Evolutionary conservation across 2,329 filamentous ascomycete genomes (phyloP).

Genomic region (Epichloe bromicola): DNA sequence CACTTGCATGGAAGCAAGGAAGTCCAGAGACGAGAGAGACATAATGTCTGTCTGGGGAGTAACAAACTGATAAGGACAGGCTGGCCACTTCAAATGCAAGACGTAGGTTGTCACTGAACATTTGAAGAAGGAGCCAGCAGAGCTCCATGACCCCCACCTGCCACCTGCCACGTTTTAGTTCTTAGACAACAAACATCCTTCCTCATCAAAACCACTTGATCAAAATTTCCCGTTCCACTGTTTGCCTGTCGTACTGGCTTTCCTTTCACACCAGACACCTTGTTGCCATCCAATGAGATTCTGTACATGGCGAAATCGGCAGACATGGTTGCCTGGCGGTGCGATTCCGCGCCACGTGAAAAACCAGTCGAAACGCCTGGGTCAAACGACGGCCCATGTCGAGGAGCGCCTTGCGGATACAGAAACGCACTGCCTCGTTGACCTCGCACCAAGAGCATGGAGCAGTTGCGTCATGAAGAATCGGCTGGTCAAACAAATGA

Average conservation of each 20-base stretch:
- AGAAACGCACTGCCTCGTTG: background rate
- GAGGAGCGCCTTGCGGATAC: background rate
- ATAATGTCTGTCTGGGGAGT: too few relatives aligned
- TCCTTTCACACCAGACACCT: background rate
- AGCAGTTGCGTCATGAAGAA: constrained; percentile 5
- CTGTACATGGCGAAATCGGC: background rate
- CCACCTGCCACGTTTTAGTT: too few relatives aligned
- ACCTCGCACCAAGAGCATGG: background rate
- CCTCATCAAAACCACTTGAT: background rate
- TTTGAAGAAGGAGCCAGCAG: too few relatives aligned
- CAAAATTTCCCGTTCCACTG: background rate
- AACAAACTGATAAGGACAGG: too few relatives aligned
- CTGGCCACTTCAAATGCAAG: too few relatives aligned
- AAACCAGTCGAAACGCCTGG: constrained; percentile 1
- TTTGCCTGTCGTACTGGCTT: background rate
- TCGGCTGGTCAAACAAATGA: background rate
- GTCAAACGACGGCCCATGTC: background rate
- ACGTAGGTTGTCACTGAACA: too few relatives aligned
- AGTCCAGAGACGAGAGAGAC: too few relatives aligned
- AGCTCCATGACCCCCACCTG: too few relatives aligned
- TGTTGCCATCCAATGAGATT: background rate
- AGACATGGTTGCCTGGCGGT: background rate
- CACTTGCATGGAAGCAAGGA: too few relatives aligned
- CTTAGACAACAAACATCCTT: background rate
- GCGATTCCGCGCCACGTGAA: background rate